Base-by-base conservation (phyloP, 208 protist genomes). In the Leishmania turanica region DNA sequence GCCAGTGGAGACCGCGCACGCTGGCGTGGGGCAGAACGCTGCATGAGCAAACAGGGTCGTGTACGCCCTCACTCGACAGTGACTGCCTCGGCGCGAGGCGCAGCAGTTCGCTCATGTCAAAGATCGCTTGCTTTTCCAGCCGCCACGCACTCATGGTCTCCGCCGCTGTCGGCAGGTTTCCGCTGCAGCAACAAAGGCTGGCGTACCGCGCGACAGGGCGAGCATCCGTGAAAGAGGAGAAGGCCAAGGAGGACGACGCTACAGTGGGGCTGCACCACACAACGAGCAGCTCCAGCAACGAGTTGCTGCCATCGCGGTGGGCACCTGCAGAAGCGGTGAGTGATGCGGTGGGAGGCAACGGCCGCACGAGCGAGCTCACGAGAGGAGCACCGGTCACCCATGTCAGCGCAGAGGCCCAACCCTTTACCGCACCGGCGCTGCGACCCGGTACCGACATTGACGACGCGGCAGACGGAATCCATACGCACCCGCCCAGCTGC, bases 1-100 rank as follows among this genome's bases (percentile, higher is more conserved):
- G 82, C 90, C 90, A 93, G 13, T 68, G 73, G 9, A 93, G 31
- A 0, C 82, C 69, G 11, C 90, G 81, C 51, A 89, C 68, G 69
- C 82, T 73, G 40, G 70, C 24, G 71, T n/a, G 31, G 31, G 56
- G 40, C 31, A 53, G n/a, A 19, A 34, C 31, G 24, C 9, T 17
- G 27, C 19, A 65, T 31, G 53, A 76, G 27, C 27, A 58, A n/a
- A 31, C 31, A 31, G 56, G 51, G 56, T 31, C 40, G 11, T 31
- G 49, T 24, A 64, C 13, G 24, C 17, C 47, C 51, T 15, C 60
- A n/a, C 6, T 47, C 51, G 47, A 42, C 24, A 27, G 6, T 8
- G 72, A 76, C 24, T 27, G 51, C 27, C 42, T 27, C 47, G 27
- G 45, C 13, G 45, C 69, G 9, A 73, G 42, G 37, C 17, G 62